Percentiles rank a stretch among this genome's conserved stretches.
phyloP scores from a whole-genome alignment of 805 yeast genomes.

The Ogataea ramenticola region DNA sequence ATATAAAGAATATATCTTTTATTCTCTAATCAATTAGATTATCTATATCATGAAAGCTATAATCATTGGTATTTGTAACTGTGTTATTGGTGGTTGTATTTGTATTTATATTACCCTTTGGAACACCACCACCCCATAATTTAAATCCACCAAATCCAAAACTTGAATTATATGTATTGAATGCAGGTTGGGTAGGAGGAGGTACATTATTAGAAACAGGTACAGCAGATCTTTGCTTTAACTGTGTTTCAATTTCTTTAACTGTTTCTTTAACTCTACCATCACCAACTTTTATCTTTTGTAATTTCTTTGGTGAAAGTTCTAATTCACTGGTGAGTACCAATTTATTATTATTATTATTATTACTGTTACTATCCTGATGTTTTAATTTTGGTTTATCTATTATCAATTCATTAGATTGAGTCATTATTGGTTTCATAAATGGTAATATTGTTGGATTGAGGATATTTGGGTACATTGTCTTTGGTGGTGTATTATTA shows the following conservation, averaged over 20 bases:
- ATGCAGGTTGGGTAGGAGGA: background rate
- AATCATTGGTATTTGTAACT: constrained; percentile 1
- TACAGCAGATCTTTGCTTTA: constrained; percentile 4
- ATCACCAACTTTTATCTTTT: constrained; percentile 11
- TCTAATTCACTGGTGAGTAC: constrained; percentile 4
- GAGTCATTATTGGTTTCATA: background rate
- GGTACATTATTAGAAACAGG: background rate
- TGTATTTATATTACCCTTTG: background rate
- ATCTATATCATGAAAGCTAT: constrained; percentile 14
- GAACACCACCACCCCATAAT: background rate
- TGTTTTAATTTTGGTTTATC: background rate
- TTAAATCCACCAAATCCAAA: background rate
- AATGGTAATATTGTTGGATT: background rate
- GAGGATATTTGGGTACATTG: background rate
- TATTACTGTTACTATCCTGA: background rate
- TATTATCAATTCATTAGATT: background rate
- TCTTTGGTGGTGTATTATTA: background rate
- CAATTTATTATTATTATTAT: background rate
- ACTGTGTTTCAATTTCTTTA: constrained; percentile 16
- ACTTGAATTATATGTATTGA: background rate
- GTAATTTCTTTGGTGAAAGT: constrained; percentile 12
- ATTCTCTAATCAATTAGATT: constrained; percentile 11
- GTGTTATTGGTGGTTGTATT: background rate
- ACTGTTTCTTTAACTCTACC: constrained; percentile 22
- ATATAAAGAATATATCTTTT: background rate